A percentile compares a stretch with the other conserved stretches of the same genome.
phyloP scores from a whole-genome alignment of 2,329 filamentous ascomycete species.

The Calonectria pteridis region DNA sequence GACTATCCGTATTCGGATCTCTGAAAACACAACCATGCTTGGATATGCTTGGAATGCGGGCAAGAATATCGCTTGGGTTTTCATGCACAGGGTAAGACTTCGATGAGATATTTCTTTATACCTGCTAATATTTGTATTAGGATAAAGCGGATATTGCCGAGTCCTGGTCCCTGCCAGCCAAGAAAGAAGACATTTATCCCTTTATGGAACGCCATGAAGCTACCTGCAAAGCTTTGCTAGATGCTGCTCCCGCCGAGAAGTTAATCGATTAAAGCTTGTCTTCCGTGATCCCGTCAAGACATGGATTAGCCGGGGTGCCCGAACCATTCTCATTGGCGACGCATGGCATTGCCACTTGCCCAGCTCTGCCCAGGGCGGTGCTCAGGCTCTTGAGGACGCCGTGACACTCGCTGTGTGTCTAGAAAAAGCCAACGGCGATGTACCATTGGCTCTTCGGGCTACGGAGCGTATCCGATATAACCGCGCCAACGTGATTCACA shows the following conservation, averaged over 20 bases:
- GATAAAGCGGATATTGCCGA: conserved; percentile 36
- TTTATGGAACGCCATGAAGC: conserved; percentile 22
- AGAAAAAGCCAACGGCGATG: background rate
- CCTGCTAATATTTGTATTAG: background rate
- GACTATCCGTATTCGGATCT: conserved; percentile 17
- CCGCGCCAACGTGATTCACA: conserved; percentile 2
- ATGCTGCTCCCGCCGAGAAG: background rate
- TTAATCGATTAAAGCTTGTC: conserved; percentile 11
- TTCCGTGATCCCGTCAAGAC: background rate
- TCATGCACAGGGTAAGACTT: conserved; percentile 14
- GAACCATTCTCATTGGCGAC: conserved; percentile 16
- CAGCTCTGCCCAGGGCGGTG: conserved; percentile 12
- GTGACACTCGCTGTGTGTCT: background rate
- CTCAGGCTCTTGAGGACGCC: conserved; percentile 13
- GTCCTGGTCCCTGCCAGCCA: conserved; percentile 37
- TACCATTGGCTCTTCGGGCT: background rate
- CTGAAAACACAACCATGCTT: conserved; percentile 14
- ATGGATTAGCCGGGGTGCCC: background rate
- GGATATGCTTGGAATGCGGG: conserved; percentile 10
- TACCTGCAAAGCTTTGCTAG: background rate
- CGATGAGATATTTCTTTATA: background rate
- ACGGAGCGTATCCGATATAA: conserved; percentile 12
- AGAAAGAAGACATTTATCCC: conserved; percentile 31
- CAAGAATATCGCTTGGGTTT: conserved; percentile 19
- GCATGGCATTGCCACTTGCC: conserved; percentile 15